These are phyloP conservation scores for Botryotinia globosa DNA, from an alignment of 2,329 filamentous ascomycete species.

Conservation along the genomic window DNA sequence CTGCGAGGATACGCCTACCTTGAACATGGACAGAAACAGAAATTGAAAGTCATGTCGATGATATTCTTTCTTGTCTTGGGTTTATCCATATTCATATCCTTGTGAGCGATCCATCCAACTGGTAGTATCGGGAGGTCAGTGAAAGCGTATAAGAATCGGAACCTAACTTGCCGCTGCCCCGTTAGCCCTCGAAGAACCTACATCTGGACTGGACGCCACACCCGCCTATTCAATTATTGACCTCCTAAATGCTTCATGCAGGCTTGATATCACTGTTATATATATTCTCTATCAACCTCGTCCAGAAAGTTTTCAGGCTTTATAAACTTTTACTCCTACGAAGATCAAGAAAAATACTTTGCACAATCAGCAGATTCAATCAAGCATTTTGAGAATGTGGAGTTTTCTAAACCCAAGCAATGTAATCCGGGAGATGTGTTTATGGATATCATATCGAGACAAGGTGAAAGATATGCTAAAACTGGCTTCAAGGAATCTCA, in stretches of 20 bases:
- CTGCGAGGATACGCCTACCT: neutral
- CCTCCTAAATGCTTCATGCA: conserved; percentile 1
- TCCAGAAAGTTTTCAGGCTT: neutral
- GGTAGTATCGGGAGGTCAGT: neutral
- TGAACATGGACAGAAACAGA: neutral
- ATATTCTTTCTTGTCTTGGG: neutral
- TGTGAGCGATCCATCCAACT: neutral
- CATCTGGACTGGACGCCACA: conserved; percentile 1
- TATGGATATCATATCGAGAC: neutral
- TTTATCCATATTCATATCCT: neutral
- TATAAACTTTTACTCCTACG: neutral
- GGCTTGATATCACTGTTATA: neutral
- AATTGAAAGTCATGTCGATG: neutral
- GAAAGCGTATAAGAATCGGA: conserved; percentile 12
- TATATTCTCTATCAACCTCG: neutral
- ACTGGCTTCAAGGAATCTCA: neutral
- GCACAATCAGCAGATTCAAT: neutral
- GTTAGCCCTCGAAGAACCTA: neutral
- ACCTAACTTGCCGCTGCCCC: neutral
- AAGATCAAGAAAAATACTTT: neutral
- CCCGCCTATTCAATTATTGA: neutral
- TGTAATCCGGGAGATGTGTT: neutral
- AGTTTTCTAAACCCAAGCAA: neutral
- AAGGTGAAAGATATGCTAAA: neutral
- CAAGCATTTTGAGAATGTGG: neutral